Evolutionary conservation across 2,329 filamentous ascomycete genomes (phyloP).

Genomic region (Xylaria sp.): DNA sequence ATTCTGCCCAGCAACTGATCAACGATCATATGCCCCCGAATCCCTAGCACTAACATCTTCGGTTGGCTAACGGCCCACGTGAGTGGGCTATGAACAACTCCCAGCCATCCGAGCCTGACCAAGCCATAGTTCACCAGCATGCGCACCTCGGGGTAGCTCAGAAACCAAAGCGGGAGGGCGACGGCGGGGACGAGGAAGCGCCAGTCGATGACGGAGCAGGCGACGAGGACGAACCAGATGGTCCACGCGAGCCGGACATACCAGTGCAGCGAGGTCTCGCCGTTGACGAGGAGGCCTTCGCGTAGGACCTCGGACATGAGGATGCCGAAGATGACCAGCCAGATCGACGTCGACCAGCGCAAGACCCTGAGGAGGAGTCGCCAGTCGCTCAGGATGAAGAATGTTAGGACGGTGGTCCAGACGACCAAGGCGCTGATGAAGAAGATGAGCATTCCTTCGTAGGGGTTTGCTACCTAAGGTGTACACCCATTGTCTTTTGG

Average conservation of each 20-base stretch:
- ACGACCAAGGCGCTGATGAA: constrained; percentile 34
- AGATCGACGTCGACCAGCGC: constrained; percentile 41
- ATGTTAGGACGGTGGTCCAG: constrained; percentile 40
- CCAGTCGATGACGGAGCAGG: constrained; percentile 32
- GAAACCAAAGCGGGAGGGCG: constrained; percentile 21
- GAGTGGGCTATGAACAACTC: constrained; percentile 35
- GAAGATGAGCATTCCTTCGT: constrained; percentile 38
- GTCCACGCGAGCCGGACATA: constrained; percentile 39
- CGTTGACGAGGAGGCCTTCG: constrained; percentile 39
- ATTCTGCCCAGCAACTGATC: background rate
- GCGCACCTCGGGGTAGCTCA: constrained; percentile 33
- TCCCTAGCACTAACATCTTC: background rate
- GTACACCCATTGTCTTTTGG: background rate
- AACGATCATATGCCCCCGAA: background rate
- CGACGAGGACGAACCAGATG: constrained; percentile 39
- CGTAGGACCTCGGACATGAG: constrained; percentile 37
- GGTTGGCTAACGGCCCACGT: constrained; percentile 17
- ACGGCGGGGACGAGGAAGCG: constrained; percentile 36
- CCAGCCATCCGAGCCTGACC: constrained; percentile 37
- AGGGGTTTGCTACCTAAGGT: background rate
- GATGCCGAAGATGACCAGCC: constrained; percentile 41
- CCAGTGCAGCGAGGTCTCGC: constrained; percentile 33
- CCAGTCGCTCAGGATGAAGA: constrained; percentile 40
- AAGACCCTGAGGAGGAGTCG: constrained; percentile 37
- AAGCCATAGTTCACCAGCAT: constrained; percentile 39